Evolutionary conservation across 139 green algal genomes (phyloP).

Genomic region (Picochlorum sp.): DNA sequence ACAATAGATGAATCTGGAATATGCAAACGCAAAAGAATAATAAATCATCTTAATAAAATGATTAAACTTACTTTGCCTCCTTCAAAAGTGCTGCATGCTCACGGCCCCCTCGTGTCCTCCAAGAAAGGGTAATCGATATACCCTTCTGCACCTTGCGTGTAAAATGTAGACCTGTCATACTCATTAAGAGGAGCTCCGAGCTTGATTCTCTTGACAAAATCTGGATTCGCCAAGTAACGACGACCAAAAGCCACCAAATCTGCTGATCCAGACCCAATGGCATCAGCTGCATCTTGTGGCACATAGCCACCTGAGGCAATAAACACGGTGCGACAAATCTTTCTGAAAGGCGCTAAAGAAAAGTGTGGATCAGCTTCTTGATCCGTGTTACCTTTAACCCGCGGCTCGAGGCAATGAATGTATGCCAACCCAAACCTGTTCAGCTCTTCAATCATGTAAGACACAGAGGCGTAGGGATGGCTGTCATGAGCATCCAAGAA

Average conservation of each 20-base stretch:
- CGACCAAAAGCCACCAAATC: conserved; percentile 26
- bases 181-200: conserved; percentile 50
- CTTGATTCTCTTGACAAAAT: conserved; percentile 55
- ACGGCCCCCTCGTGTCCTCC: conserved; percentile 40
- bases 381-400: conserved; percentile 30
- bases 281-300: conserved; percentile 30
- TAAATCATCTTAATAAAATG: no score
- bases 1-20: no score
- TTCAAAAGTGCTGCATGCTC: conserved; percentile 6
- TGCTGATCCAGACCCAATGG: conserved; percentile 38
- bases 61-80: no score
- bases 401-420: conserved; percentile 39
- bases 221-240: conserved; percentile 63
- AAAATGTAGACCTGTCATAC: conserved; percentile 75
- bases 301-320: conserved; percentile 63
- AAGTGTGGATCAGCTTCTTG: conserved; percentile 7
- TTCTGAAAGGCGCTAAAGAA: conserved; percentile 48
- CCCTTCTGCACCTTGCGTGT: conserved; percentile 42
- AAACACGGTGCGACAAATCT: conserved; percentile 42
- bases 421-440: conserved; percentile 23
- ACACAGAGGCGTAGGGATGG: conserved; percentile 33
- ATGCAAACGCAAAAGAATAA: no score
- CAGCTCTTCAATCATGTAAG: conserved; percentile 60
- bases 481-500: conserved; percentile 34
- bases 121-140: conserved; percentile 80